Evolutionary conservation across 768 basidiomycete genomes (phyloP), one percentile per base, ranked within the genome.

Genomic region (Fibroporia radiculosa): DNA sequence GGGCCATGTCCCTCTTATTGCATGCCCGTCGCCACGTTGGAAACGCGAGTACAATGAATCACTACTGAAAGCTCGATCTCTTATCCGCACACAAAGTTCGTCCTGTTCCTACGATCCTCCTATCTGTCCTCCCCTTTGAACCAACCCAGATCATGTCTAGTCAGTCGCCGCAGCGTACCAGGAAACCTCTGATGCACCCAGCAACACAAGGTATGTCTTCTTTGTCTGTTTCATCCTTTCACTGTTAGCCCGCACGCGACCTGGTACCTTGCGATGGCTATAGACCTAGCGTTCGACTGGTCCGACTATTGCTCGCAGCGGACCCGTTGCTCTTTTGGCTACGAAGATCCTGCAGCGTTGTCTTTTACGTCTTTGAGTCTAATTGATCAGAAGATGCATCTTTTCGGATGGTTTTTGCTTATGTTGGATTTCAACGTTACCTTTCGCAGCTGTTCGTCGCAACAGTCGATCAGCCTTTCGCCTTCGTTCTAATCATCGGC

Each of bases 131-230:
- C 53, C 48, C 53, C 52, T 52, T 52, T 34, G 48, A 42, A 37
- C 42, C 42, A 40, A 48, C 49, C 46, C 44, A 48, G 54, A 56
- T 56, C 56, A 82, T 83, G 80, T 70, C 80, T 26, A 75, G 66
- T 55, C 73, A 75, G 54, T 77, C 77, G 22, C 75, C 77, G 13
- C 75, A 80, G 58, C 77, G 78, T 60, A 62, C 67, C 52, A 71
- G 78, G 56, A 78, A 75, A 59, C 52, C 71, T 8, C 75, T 70
- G 55, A 63, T 70, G 43, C 73, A 72, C 55, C 65, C 70, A 47
- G 40, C 60, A 29, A 68, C 67, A 41, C 74, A 72, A 66, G 72
- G 78, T 78, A 52, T 56, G 71, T 66, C 50, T 33, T 35, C 35
- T 44, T 47, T 53, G 56, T 49, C 47, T 56, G 54, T 34, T 18